These are phyloP conservation scores for Tillandsia fasciculata DNA, from an alignment of 176 grass and related monocot species.

Conservation along the genomic window DNA sequence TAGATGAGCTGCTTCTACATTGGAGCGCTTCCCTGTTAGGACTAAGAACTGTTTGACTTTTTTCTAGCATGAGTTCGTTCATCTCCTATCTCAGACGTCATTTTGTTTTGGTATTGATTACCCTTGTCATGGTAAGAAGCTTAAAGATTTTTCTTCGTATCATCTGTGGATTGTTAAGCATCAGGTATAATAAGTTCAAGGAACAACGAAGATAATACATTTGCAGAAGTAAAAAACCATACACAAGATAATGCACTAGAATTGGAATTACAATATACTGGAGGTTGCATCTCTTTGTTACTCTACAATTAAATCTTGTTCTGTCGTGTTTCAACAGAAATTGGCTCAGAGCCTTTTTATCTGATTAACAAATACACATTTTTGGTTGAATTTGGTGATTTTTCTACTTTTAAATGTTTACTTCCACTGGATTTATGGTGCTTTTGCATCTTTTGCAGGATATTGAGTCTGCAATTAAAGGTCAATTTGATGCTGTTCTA, in stretches of 20 bases:
- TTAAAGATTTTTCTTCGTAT: too few relatives aligned
- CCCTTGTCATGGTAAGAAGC: too few relatives aligned
- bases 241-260: too few relatives aligned
- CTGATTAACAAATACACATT: not conserved
- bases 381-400: constrained; percentile 3
- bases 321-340: not conserved
- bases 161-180: too few relatives aligned
- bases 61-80: not conserved
- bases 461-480: constrained; percentile 55
- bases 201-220: too few relatives aligned
- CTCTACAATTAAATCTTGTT: too few relatives aligned
- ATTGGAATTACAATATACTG: too few relatives aligned
- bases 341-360: not conserved
- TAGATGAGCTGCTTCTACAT: constrained; percentile 8
- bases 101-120: not conserved
- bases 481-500: constrained; percentile 83
- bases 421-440: constrained; percentile 7
- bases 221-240: too few relatives aligned
- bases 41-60: not conserved
- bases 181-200: too few relatives aligned
- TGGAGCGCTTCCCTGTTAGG: not conserved
- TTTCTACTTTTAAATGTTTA: not conserved
- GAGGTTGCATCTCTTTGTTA: too few relatives aligned
- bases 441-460: constrained; percentile 44
- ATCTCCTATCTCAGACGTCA: not conserved